Evolutionary conservation across 2,329 filamentous ascomycete genomes (phyloP), one percentile per base, ranked within the genome.

Genomic region (Clarireedia hainanense): DNA sequence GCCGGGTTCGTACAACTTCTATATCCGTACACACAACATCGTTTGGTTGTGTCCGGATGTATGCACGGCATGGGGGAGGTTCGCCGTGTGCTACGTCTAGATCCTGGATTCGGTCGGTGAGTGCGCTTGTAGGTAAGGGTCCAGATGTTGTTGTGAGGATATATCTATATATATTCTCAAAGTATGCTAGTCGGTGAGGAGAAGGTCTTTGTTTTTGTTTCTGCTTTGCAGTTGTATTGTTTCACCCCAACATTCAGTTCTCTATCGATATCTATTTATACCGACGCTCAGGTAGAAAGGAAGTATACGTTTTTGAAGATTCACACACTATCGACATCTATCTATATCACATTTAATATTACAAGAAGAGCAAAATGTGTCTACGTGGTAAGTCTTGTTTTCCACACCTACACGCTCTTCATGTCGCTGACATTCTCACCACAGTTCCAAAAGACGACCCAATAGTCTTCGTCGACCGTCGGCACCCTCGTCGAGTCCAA

Each of bases 381-480:
- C 37, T 40, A 15, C 37, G 37, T 40, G 37, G 37, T 40, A 40
- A 40, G 37, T n/a, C 14, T 0, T 17, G n/a, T 6, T 17, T 40
- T 17, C 14, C 5, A n/a, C 15, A 17, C 14, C 6, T 37, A n/a
- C 14, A 17, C 17, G 14, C 37, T 40, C 37, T 40, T 14, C 37
- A 40, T 5, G 30, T 10, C 27, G 10, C 43, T 53, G 39, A 53
- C 51, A 48, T 39, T 23, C 6, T 17, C n/a, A 23, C 9, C 17
- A 24, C 10, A 55, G 52, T 55, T 12, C 52, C 52, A 5, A 55
- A 55, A 55, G 45, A 49, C 36, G 52, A 55, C 39, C 45, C 48
- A 5, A 50, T 55, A 49, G 52, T 55, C 23, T 55, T 55, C 37
- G 52, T 55, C 9, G 52, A 55, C 17, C 52, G 46, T 2, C 52